Conservation (phyloP, 257 asterid genomes). For the Solanum pennellii region DNA sequence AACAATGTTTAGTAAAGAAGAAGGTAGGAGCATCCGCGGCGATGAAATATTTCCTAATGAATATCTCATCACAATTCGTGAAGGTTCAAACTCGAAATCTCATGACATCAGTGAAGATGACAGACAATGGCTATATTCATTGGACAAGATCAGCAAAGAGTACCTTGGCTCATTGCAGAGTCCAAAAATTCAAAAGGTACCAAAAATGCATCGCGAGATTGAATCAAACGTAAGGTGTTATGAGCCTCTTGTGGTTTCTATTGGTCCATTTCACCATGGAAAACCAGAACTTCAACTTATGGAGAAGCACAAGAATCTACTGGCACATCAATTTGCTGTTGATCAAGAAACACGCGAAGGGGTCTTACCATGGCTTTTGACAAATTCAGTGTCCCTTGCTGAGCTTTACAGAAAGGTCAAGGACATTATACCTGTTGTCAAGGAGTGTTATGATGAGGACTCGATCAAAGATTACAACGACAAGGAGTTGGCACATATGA, state of each 20-base stretch:
- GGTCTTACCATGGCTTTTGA: not conserved
- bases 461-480: not conserved
- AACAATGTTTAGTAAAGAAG: not conserved
- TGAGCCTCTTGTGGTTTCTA: not conserved
- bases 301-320: not conserved
- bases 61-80: not conserved
- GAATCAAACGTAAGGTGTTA: not conserved
- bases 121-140: not conserved
- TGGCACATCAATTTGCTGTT: not conserved
- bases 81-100: not conserved
- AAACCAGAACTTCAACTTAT: not conserved
- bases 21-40: not conserved
- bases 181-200: not conserved
- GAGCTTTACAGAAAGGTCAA: not conserved
- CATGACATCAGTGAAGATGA: not conserved
- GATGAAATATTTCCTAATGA: not conserved
- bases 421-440: not conserved
- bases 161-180: not conserved
- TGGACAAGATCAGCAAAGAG: not conserved
- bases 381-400: not conserved
- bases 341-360: too few relatives aligned
- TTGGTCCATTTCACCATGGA: constrained; percentile 2
- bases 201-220: not conserved
- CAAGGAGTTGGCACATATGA: not conserved
- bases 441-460: not conserved